Base-by-base conservation (phyloP, 768 basidiomycete genomes). In the Russula compacta region DNA sequence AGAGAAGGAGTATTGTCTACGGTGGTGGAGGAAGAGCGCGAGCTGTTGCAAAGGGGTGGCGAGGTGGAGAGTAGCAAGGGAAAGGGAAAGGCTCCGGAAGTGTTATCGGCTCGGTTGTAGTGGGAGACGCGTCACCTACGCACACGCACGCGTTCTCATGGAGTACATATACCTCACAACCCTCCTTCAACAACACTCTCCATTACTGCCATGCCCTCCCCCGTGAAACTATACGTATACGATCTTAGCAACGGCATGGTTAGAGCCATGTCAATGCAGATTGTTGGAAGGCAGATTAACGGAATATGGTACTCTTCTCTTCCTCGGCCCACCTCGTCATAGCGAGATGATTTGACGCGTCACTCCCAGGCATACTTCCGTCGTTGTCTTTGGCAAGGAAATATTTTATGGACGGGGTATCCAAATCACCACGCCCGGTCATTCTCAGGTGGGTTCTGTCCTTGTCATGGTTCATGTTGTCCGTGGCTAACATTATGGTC, bases 391-490 rank as follows among this genome's bases (percentile, higher is more conserved):
- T 71, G 84, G 84, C 2, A 84, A 85, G 67, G 95, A 98, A 69
- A 75, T 91, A 33, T 95, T 90, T 68, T 98, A 93, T 71, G 94
- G 95, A 2, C 89, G 85, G 67, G 95, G 95, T 2, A 93, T 98
- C 59, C 73, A 69, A 51, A 80, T 81, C 24, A 83, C 87, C 0
- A 66, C 68, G 1, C 94, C 95, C 0, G 93, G 94, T 14, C 78
- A 76, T 66, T 93, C 94, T 2, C 92, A 93, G 75, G 90, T 90
- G 71, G 61, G 88, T 76, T 38, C 17, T 19, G 32, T 10, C 17
- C 8, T 53, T 19, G 6, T 62, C 5, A 6, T 44, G 6, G 19
- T 63, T 44, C 11, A n/a, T 32, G 21, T 40, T 53, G 53, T 2
- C 53, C 15, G 39, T 24, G 6, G 32, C 7, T 53, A 17, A 55